phyloP scores from a whole-genome alignment of 139 green algal species.

The Chloropicon primus region DNA sequence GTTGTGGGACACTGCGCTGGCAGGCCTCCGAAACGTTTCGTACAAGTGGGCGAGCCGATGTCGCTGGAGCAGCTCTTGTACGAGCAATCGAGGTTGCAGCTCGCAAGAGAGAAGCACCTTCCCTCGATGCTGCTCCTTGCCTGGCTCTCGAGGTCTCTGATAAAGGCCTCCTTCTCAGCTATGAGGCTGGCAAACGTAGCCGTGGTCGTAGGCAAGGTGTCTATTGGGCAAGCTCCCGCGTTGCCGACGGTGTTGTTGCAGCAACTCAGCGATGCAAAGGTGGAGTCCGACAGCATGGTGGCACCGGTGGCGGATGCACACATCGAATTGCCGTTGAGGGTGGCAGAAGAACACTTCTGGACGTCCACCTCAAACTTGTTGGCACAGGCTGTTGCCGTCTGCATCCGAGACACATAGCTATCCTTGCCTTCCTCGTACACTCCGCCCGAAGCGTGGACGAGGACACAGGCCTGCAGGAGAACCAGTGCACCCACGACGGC shows the following conservation, averaged over 20 bases:
- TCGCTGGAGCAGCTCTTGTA: background rate
- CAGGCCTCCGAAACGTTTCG: background rate
- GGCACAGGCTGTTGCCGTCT: background rate
- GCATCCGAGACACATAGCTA: background rate
- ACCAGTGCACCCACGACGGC: background rate
- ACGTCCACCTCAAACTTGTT: background rate
- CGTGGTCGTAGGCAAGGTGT: background rate
- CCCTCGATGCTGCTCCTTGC: background rate
- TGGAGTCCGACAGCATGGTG: background rate
- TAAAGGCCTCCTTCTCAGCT: background rate
- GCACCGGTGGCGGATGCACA: background rate
- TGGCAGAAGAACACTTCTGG: too few relatives aligned
- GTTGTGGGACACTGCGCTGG: background rate
- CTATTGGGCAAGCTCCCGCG: background rate
- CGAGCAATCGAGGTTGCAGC: background rate
- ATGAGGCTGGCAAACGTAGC: background rate
- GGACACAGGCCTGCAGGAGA: background rate
- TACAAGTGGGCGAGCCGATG: background rate
- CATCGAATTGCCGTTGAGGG: background rate
- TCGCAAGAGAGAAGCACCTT: background rate
- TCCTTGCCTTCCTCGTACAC: background rate
- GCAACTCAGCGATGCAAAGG: background rate
- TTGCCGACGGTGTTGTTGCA: background rate
- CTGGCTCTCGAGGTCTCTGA: background rate
- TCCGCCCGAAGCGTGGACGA: background rate